These are phyloP conservation scores for Fraxinus baroniana DNA, from an alignment of 305 asterid species.

Conservation along the genomic window DNA sequence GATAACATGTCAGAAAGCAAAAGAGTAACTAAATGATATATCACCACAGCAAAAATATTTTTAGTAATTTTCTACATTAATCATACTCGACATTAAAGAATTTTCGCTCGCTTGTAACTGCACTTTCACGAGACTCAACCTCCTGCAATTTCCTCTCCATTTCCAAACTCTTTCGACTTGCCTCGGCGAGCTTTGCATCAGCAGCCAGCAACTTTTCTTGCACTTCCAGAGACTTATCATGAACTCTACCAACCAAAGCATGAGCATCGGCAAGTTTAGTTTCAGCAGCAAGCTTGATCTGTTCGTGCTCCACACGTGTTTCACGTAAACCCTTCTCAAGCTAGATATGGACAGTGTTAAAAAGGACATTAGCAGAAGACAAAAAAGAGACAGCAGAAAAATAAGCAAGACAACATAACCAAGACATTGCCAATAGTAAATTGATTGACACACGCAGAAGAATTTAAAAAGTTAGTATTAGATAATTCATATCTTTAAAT, in stretches of 20 bases:
- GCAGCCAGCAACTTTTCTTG: slow-evolving; percentile 67
- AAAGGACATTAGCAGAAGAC: slow-evolving; percentile 13
- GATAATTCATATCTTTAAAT: neutral
- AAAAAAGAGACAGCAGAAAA: neutral
- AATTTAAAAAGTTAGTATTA: neutral
- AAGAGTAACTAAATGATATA: neutral
- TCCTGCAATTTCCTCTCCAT: slow-evolving; percentile 75
- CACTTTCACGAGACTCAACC: slow-evolving; percentile 77
- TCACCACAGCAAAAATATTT: neutral
- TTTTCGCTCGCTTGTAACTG: slow-evolving; percentile 63
- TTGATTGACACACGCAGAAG: neutral
- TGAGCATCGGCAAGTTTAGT: slow-evolving; percentile 66
- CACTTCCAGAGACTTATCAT: slow-evolving; percentile 64
- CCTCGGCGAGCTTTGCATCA: slow-evolving; percentile 84
- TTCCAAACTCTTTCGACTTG: slow-evolving; percentile 66
- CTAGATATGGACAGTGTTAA: slow-evolving; percentile 35
- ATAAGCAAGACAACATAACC: slow-evolving; percentile 2
- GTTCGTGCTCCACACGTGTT: slow-evolving; percentile 46
- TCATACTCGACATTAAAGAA: slow-evolving; percentile 79
- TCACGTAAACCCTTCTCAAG: slow-evolving; percentile 70
- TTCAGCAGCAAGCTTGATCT: slow-evolving; percentile 51
- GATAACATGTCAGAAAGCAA: slow-evolving; percentile 18
- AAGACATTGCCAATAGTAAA: slow-evolving; percentile 6
- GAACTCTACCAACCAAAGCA: slow-evolving; percentile 55
- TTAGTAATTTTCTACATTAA: slow-evolving; percentile 1